Evolutionary conservation across 306 rosid species (phyloP), one percentile per base, ranked within the genome.

Genomic region (Erythrophleum fordii): DNA sequence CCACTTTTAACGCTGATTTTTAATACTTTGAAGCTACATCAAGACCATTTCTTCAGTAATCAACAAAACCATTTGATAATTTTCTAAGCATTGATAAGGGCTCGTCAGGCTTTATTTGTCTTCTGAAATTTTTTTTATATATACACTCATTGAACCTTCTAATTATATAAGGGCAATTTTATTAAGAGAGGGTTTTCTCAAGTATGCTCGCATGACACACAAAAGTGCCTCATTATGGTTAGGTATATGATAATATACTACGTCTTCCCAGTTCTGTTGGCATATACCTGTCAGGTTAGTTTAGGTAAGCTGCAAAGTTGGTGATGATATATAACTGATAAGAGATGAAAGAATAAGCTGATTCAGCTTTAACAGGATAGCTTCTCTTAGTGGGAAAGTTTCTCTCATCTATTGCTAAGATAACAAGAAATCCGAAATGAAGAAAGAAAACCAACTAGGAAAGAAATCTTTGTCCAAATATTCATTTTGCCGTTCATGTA

Each of bases 1-100:
- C 55, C 20, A 49, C 58, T 71, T 77, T 60, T 29, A 41, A 14
- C 34, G 37, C n/a, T 45, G 35, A 69, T 56, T 85, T 46, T 41
- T 60, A 64, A 81, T 83, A 69, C 94, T 87, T 90, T 67, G 41
- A 90, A 92, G 95, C 74, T 68, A 89, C 95, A 87, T 89, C 71
- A 78, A 71, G 59, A 69, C 55, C 78, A 77, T 73, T 69, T 61
- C 82, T 82, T 45, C 28, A 22, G 46, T 35, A 61, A 82, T 66
- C 55, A 80, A 59, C 77, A 77, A 80, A 73, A 29, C 71, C 26
- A 72, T 58, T 44, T 76, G 73, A 76, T 46, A 42, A 39, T 39
- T 39, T 39, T 39, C 1, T 39, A 39, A 3, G 44, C 9, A 39
- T 39, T 39, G 9, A 39, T n/a, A n/a, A n/a, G n/a, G n/a, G n/a